These are phyloP conservation scores for Cardiospermum halicacabum DNA, from an alignment of 345 rosid species.

Conservation along the genomic window DNA sequence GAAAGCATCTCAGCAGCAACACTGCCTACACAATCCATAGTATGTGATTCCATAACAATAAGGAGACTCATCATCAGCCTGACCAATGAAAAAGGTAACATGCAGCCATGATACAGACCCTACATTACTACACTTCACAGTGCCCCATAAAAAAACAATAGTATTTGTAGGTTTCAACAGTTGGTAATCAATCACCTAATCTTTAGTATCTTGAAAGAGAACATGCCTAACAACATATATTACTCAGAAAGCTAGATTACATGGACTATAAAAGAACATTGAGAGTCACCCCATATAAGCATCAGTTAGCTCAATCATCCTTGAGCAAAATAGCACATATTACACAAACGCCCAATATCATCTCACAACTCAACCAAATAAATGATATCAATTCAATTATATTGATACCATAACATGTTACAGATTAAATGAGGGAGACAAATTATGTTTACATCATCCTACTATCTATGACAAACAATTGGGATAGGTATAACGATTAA, in stretches of 20 bases:
- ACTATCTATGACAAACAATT: not conserved
- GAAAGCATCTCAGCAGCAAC: constrained; percentile 99
- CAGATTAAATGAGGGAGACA: not conserved
- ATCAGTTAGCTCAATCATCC: not conserved
- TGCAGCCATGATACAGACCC: too few species aligned
- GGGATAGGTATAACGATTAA: too few species aligned
- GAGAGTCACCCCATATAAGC: constrained; percentile 78
- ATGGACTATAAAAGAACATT: constrained; percentile 99
- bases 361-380: not conserved
- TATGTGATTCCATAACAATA: constrained; percentile 35
- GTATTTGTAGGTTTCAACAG: not conserved
- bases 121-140: too few species aligned
- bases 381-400: not conserved
- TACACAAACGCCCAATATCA: not conserved
- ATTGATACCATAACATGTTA: too few species aligned
- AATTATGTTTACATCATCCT: not conserved
- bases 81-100: not conserved
- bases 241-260: constrained; percentile 24
- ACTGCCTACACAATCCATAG: constrained; percentile 96
- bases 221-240: not conserved
- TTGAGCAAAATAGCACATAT: not conserved
- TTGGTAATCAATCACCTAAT: not conserved
- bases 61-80: not conserved
- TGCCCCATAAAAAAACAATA: too few species aligned
- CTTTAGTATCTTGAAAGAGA: not conserved